Evolutionary conservation across 2,329 filamentous ascomycete genomes (phyloP), one percentile per base, ranked within the genome.

Genomic region (Colletotrichum eleusines): DNA sequence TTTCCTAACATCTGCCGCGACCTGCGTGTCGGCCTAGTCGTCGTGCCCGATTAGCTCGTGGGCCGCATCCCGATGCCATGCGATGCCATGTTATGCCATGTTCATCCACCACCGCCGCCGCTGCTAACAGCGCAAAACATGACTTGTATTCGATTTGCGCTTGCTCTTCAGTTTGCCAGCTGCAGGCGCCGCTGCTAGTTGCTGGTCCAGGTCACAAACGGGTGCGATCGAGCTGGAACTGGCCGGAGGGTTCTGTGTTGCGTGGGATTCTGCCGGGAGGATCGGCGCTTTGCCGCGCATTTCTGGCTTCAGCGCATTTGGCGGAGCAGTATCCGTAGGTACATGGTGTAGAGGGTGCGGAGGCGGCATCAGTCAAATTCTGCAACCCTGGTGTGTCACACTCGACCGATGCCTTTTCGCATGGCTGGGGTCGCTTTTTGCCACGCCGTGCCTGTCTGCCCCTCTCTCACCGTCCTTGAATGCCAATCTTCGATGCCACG

Each of bases 351-450:
- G 48, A 38, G 50, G 61, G 66, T 42, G 64, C 64, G 64, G 64
- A 62, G 62, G 63, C 50, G 31, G 40, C 58, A 44, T 65, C 66
- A 57, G 66, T 70, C 69, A 62, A 71, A 65, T 70, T 72, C 66
- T 72, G 69, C 69, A 70, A 65, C 69, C 69, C 66, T 61, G 61
- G 69, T 70, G 69, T 60, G 69, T 72, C 69, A 66, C 69, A 70
- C 66, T 61, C 66, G 66, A 55, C 58, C 33, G 64, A 70, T 60
- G 50, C n/a, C 44, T 44, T 57, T 59, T 63, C 60, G 61, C 66
- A 66, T 70, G 66, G 66, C 66, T 70, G 66, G 48, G 64, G 64
- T 53, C 42, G 60, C 31, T 65, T 72, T n/a, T 72, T 31, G 66
- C 66, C 69, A 70, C 69, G 69, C 64, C 64, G 63, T 6, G 23